These are phyloP conservation scores for Bipolaris zeicola DNA, from an alignment of 2,329 filamentous ascomycete genomes.

Conservation along the genomic window DNA sequence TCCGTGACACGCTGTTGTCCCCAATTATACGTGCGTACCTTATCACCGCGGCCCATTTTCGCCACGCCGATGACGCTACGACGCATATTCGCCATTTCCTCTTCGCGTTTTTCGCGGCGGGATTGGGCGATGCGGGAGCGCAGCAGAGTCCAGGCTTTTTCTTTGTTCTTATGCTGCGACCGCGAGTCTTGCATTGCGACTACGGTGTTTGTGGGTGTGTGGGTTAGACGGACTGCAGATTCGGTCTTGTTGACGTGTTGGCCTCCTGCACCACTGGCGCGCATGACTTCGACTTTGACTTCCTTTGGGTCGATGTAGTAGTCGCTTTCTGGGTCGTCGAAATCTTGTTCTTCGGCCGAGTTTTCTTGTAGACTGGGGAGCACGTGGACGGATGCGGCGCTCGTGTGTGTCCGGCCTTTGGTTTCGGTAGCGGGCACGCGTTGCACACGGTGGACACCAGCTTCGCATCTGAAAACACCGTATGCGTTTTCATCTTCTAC, in stretches of 20 bases:
- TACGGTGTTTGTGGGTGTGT: conserved; percentile 82
- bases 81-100: conserved; percentile 73
- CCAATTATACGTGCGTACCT: conserved; percentile 91
- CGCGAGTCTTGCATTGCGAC: conserved; percentile 93
- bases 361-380: conserved; percentile 78
- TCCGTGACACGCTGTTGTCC: conserved; percentile 83
- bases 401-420: conserved; percentile 91
- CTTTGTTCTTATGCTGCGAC: conserved; percentile 87
- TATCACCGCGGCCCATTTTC: conserved; percentile 86
- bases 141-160: conserved; percentile 83
- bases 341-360: conserved; percentile 58
- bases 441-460: conserved; percentile 94
- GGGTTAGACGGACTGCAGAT: conserved; percentile 90
- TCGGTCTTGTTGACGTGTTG: conserved; percentile 99
- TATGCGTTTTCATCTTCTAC: conserved; percentile 79
- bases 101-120: conserved; percentile 81
- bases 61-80: conserved; percentile 79
- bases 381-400: conserved; percentile 89
- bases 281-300: conserved; percentile 85
- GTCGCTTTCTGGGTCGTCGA: conserved; percentile 85
- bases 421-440: conserved; percentile 89
- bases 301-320: conserved; percentile 89
- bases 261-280: conserved; percentile 87
- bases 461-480: conserved; percentile 80
- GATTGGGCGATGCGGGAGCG: conserved; percentile 81